These are phyloP conservation scores for Yarrowia phangngaensis DNA, from an alignment of 805 yeast genomes.

Conservation along the genomic window DNA sequence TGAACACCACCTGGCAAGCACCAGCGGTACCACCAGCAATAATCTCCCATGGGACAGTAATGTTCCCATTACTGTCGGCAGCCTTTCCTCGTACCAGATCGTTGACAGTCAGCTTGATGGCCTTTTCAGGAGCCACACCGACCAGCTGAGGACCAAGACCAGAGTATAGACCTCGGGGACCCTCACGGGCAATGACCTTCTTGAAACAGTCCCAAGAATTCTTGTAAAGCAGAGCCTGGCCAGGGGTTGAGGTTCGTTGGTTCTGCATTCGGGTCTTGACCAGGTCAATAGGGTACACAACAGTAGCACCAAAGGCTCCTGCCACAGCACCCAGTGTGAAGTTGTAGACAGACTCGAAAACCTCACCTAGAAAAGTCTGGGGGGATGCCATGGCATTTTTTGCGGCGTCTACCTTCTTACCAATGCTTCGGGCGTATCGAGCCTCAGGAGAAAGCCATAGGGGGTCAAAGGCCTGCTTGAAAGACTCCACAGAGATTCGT, in stretches of 20 bases:
- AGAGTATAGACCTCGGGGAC: slow-evolving; percentile 78
- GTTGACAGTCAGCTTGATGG: slow-evolving; percentile 90
- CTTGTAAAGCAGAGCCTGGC: slow-evolving; percentile 51
- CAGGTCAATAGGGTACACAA: slow-evolving; percentile 93
- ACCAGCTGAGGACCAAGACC: slow-evolving; percentile 91
- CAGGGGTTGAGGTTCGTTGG: slow-evolving; percentile 63
- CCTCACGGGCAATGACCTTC: slow-evolving; percentile 73
- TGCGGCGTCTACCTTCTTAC: slow-evolving; percentile 41
- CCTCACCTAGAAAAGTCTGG: slow-evolving; percentile 48
- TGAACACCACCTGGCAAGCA: slow-evolving; percentile 91
- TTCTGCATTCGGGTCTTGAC: slow-evolving; percentile 98
- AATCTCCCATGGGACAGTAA: slow-evolving; percentile 61
- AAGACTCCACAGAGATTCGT: slow-evolving; percentile 39
- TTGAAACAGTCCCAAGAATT: slow-evolving; percentile 83
- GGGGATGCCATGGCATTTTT: slow-evolving; percentile 42
- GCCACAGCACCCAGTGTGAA: slow-evolving; percentile 90
- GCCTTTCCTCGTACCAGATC: slow-evolving; percentile 77
- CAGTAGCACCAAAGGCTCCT: slow-evolving; percentile 97
- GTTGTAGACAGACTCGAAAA: slow-evolving; percentile 83
- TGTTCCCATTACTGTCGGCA: slow-evolving; percentile 48
- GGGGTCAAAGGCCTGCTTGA: slow-evolving; percentile 45
- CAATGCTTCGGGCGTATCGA: slow-evolving; percentile 37
- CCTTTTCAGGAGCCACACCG: slow-evolving; percentile 98
- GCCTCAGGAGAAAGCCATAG: slow-evolving; percentile 42
- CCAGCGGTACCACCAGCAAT: slow-evolving; percentile 93